Evolutionary conservation across 441 rosid genomes (phyloP).

Genomic region (Kokia cookei): DNA sequence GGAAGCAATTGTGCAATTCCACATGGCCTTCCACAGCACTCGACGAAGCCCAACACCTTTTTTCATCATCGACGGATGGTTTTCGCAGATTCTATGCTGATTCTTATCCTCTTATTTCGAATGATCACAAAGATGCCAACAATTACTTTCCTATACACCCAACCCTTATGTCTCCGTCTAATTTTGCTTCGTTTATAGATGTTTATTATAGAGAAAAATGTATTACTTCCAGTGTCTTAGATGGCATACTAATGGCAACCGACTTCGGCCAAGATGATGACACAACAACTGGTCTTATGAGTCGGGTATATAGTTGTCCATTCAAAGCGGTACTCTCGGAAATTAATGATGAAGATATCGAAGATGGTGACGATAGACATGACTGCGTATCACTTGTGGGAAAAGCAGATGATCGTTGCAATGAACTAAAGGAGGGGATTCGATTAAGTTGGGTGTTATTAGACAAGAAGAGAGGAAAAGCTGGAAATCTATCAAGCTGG

Average conservation of each 20-base stretch:
- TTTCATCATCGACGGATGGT: background rate
- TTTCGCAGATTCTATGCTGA: slow-evolving; percentile 27
- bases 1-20: slow-evolving; percentile 21
- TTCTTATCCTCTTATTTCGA: slow-evolving; percentile 18
- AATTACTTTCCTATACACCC: background rate
- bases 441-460: slow-evolving; percentile 34
- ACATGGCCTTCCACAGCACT: slow-evolving; percentile 34
- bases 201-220: slow-evolving; percentile 20
- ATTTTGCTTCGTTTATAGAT: slow-evolving; percentile 30
- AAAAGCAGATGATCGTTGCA: background rate
- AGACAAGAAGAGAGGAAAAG: slow-evolving; percentile 26
- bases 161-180: slow-evolving; percentile 3
- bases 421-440: slow-evolving; percentile 11
- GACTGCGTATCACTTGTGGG: background rate
- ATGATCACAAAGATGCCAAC: background rate
- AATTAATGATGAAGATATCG: background rate
- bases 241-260: slow-evolving; percentile 14
- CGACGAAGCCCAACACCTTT: slow-evolving; percentile 4
- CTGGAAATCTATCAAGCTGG: slow-evolving; percentile 32
- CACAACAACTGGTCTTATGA: background rate
- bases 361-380: background rate
- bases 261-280: background rate
- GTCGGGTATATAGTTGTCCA: slow-evolving; percentile 16
- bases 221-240: slow-evolving; percentile 17
- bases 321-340: slow-evolving; percentile 12